Conservation (phyloP, 1,284 basidiomycete species). For the Moesziomyces sp. region DNA sequence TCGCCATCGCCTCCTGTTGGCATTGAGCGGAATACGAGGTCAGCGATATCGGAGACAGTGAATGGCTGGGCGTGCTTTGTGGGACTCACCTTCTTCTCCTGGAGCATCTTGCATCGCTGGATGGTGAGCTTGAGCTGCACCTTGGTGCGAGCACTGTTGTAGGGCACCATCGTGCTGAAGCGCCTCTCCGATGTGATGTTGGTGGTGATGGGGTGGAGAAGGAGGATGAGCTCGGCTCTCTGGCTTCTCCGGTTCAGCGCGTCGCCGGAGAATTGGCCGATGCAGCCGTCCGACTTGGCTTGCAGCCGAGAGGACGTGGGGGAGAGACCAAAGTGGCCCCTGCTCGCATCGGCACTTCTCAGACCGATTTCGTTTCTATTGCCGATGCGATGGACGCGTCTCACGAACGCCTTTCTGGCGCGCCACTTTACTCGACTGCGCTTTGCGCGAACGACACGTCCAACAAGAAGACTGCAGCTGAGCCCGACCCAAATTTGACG, state of each 20-base stretch:
- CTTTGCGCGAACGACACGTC: background rate
- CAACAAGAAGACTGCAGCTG: too few relatives aligned
- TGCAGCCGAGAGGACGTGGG: too few relatives aligned
- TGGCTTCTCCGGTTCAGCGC: slow-evolving; percentile 5
- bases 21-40: background rate
- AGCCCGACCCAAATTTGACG: too few relatives aligned
- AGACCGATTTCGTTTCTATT: background rate
- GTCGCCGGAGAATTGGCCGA: slow-evolving; percentile 45
- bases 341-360: background rate
- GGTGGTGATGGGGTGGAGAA: background rate
- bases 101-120: slow-evolving; percentile 86
- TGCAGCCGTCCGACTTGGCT: background rate
- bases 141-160: slow-evolving; percentile 58
- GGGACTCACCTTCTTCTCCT: slow-evolving; percentile 82
- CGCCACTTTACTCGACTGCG: slow-evolving; percentile 35
- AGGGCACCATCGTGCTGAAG: slow-evolving; percentile 49
- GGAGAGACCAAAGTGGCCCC: background rate
- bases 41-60: background rate
- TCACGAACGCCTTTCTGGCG: slow-evolving; percentile 3
- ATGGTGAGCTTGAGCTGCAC: slow-evolving; percentile 79
- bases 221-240: slow-evolving; percentile 8
- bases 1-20: slow-evolving; percentile 80
- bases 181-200: background rate
- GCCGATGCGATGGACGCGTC: slow-evolving; percentile 38
- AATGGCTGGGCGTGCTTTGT: slow-evolving; percentile 13